A percentile compares a stretch with the other conserved stretches of the same genome.
phyloP scores from a whole-genome alignment of 176 grass and related monocot species.

The Otatea glauca region DNA sequence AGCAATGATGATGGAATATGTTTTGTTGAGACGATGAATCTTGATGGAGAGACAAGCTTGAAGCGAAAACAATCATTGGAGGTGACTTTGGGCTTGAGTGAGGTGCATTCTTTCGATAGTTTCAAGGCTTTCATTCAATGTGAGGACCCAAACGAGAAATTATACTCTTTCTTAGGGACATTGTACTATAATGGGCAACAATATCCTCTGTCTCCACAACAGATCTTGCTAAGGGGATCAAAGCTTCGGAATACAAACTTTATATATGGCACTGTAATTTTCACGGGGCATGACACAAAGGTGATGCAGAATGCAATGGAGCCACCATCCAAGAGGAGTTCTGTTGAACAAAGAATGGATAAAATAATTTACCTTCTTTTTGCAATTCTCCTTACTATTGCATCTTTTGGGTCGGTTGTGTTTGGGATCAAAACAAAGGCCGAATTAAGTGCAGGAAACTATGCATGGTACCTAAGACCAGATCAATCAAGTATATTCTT shows the following conservation, averaged over 20 bases:
- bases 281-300: conserved; percentile 92
- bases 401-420: conserved; percentile 67
- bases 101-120: conserved; percentile 56
- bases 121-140: conserved; percentile 85
- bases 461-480: conserved; percentile 85
- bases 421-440: conserved; percentile 74
- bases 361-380: conserved; percentile 87
- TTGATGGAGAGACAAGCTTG: conserved; percentile 96
- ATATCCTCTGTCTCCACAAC: conserved; percentile 78
- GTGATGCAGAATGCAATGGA: conserved; percentile 94
- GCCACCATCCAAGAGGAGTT: conserved; percentile 94
- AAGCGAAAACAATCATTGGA: conserved; percentile 84
- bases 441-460: conserved; percentile 63
- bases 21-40: conserved; percentile 97
- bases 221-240: conserved; percentile 83
- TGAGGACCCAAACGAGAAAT: conserved; percentile 86
- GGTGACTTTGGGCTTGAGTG: conserved; percentile 54
- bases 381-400: conserved; percentile 60
- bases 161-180: conserved; percentile 86
- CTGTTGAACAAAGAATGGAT: conserved; percentile 86
- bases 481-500: conserved; percentile 69
- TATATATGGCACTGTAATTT: conserved; percentile 79
- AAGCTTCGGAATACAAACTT: conserved; percentile 82
- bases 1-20: conserved; percentile 82
- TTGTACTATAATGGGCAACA: conserved; percentile 63